phyloP scores from a whole-genome alignment of 1,284 basidiomycete species.

The Pyrrhoderma lamaoense region DNA sequence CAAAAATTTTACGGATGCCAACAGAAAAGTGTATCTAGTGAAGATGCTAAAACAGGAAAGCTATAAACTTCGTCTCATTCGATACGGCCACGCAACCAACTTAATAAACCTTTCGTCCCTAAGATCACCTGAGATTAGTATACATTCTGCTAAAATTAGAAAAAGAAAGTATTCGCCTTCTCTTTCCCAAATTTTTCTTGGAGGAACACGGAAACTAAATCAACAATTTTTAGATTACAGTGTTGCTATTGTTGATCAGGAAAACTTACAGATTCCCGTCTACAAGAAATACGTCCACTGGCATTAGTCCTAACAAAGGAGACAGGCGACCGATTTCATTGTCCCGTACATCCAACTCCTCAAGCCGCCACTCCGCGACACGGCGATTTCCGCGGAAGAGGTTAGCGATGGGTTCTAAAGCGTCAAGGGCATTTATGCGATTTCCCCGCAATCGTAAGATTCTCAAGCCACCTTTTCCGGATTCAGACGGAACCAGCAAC shows the following conservation, averaged over 20 bases:
- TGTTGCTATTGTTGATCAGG: neutral
- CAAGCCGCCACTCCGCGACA: constrained; percentile 60
- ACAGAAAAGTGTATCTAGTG: too few species aligned
- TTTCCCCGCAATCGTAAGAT: constrained; percentile 64
- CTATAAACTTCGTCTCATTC: constrained; percentile 34
- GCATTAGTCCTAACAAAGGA: constrained; percentile 60
- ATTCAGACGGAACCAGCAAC: constrained; percentile 39
- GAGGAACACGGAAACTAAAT: constrained; percentile 69
- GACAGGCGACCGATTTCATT: constrained; percentile 66
- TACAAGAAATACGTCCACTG: constrained; percentile 70
- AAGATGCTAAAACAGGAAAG: too few species aligned
- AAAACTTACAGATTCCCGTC: constrained; percentile 72
- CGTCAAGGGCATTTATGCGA: constrained; percentile 49
- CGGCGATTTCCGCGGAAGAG: constrained; percentile 57
- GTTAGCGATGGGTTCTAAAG: constrained; percentile 50
- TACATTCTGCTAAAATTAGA: neutral
- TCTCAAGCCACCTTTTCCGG: constrained; percentile 43
- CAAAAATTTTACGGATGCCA: too few species aligned
- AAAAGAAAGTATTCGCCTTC: constrained; percentile 35
- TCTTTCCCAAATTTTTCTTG: constrained; percentile 71
- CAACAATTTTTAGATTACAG: constrained; percentile 1
- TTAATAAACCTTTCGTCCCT: constrained; percentile 67
- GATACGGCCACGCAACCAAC: constrained; percentile 65
- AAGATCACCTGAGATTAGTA: neutral
- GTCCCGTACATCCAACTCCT: constrained; percentile 72